Base-by-base conservation (phyloP, 2,329 filamentous ascomycete species). In the Cladophialophora exuberans region DNA sequence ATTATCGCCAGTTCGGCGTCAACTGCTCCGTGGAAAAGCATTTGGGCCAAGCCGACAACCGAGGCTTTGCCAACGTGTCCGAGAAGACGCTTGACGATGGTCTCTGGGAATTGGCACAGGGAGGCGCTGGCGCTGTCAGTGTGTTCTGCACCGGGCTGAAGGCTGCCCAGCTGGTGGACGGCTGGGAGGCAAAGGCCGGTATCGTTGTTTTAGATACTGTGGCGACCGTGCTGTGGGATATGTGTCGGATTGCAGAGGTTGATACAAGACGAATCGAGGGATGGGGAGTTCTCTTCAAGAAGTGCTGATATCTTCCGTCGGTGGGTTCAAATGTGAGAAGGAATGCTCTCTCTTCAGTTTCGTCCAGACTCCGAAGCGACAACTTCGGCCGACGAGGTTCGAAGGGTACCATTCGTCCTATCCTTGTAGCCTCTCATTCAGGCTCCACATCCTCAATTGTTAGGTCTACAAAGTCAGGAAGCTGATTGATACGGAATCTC, bases 91-190 rank as follows among this genome's bases (percentile, higher is more conserved):
- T 62, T 6, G 52, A 56, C 20, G 35, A 28, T 4, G 20, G 41
- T 46, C 62, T 72, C 13, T 54, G 69, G 35, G 67, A 66, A 31
- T 61, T 65, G 13, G 59, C 66, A 3, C 56, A 54, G 3, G 60
- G 61, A 23, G 66, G 65, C 13, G 64, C 68, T 1, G 55, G 70
- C 52, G 70, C 67, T 4, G 63, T 76, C 1, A 68, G 67, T 7
- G 72, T 72, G 2, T 75, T 76, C 59, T 77, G 74, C 63, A 78
- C 73, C 7, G 76, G 76, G 58, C 62, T 76, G 30, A 63, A 64
- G 15, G 73, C 72, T 2, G 74, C 73, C 5, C 70, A 73, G 47
- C 60, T 70, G 10, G 73, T 67, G 3, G 61, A 56, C 5, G 31
- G 61, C 11, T 77, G 74, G 75, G 75, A 77, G 56, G 45, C 62